Conservation (phyloP, 1,139 yeast genomes). For the Blastobotrys serpentis region DNA sequence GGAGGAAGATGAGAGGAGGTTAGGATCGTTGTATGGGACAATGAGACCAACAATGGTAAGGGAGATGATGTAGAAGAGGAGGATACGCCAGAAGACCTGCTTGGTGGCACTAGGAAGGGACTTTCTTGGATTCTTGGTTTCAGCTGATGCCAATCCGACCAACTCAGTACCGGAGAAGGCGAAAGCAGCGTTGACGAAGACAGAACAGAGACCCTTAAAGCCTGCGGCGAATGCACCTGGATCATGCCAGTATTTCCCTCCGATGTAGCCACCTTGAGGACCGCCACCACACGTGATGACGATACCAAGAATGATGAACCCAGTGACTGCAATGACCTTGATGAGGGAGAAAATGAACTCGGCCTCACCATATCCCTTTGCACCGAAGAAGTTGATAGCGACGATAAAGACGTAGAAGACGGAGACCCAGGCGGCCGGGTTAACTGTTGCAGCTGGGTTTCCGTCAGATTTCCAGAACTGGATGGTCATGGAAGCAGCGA, state of each 20-base stretch:
- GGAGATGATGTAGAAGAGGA: slow-evolving; percentile 62
- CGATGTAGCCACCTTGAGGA: slow-evolving; percentile 54
- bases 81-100: slow-evolving; percentile 72
- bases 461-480: slow-evolving; percentile 64
- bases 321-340: slow-evolving; percentile 62
- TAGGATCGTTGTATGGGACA: slow-evolving; percentile 60
- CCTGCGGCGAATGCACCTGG: slow-evolving; percentile 60
- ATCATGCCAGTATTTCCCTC: slow-evolving; percentile 56
- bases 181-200: slow-evolving; percentile 84
- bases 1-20: slow-evolving; percentile 41
- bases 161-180: slow-evolving; percentile 84
- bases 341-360: slow-evolving; percentile 63
- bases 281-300: slow-evolving; percentile 68
- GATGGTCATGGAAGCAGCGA: slow-evolving; percentile 73
- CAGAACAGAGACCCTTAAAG: slow-evolving; percentile 77
- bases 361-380: slow-evolving; percentile 75
- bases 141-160: slow-evolving; percentile 74
- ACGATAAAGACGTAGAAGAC: slow-evolving; percentile 59
- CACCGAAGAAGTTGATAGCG: slow-evolving; percentile 67
- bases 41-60: slow-evolving; percentile 61
- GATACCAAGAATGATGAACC: slow-evolving; percentile 64
- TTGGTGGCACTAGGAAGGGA: slow-evolving; percentile 70
- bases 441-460: slow-evolving; percentile 52
- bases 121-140: slow-evolving; percentile 56
- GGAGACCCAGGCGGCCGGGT: slow-evolving; percentile 66